Percentiles rank a stretch among this genome's conserved stretches.
phyloP scores from a whole-genome alignment of 2,329 filamentous ascomycete species.

The Cordyceps sp. region DNA sequence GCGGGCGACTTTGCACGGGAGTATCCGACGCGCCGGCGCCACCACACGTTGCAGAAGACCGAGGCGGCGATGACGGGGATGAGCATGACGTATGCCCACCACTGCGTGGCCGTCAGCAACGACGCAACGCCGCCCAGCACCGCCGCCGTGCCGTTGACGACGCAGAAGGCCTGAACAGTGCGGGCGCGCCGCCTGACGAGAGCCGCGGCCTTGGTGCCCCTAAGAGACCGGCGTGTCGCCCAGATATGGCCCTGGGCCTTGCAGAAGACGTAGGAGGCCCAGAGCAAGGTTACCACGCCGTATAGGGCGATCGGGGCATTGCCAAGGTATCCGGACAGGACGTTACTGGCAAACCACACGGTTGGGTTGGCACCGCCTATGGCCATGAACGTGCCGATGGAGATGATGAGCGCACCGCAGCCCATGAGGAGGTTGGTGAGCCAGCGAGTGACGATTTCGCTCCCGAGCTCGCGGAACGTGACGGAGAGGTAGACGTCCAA shows the following conservation, averaged over 20 bases:
- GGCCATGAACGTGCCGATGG: slow-evolving; percentile 33
- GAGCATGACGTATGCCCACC: slow-evolving; percentile 36
- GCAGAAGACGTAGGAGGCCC: slow-evolving; percentile 25
- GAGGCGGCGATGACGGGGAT: slow-evolving; percentile 30
- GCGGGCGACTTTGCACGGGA: background rate
- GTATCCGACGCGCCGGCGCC: slow-evolving; percentile 29
- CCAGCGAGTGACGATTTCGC: slow-evolving; percentile 31
- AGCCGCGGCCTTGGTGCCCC: slow-evolving; percentile 7
- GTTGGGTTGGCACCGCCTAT: slow-evolving; percentile 27
- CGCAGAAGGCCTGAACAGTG: slow-evolving; percentile 25
- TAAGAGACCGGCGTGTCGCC: slow-evolving; percentile 9
- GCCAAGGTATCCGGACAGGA: slow-evolving; percentile 37
- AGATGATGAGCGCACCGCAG: slow-evolving; percentile 29
- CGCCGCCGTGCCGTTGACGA: slow-evolving; percentile 25
- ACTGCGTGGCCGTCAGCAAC: slow-evolving; percentile 29
- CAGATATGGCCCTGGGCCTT: slow-evolving; percentile 21
- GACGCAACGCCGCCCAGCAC: slow-evolving; percentile 30
- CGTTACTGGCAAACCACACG: slow-evolving; percentile 29
- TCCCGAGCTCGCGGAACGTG: slow-evolving; percentile 30
- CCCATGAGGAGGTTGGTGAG: slow-evolving; percentile 34
- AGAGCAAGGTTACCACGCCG: slow-evolving; percentile 28
- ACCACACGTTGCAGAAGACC: slow-evolving; percentile 30
- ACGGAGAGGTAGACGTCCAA: no score
- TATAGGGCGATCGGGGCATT: slow-evolving; percentile 31
- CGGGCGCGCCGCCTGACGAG: slow-evolving; percentile 19